Percentiles rank a stretch among this genome's conserved stretches.
These are phyloP conservation scores for Venturia oleaginea DNA, from an alignment of 2,329 filamentous ascomycete genomes.

Conservation along the genomic window DNA sequence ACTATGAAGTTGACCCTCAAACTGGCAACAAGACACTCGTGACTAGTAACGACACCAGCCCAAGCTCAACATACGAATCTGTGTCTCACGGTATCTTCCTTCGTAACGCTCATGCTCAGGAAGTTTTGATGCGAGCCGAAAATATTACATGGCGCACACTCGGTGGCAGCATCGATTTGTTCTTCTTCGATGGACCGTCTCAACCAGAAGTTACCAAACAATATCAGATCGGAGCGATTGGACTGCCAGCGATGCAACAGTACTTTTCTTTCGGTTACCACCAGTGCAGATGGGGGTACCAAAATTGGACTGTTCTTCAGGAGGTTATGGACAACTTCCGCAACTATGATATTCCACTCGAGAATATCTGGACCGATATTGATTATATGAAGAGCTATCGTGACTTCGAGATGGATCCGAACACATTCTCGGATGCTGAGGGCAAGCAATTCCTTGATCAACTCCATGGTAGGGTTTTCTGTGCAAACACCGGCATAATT, in stretches of 20 bases:
- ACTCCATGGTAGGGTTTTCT: conserved; percentile 31
- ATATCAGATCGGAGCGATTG: conserved; percentile 55
- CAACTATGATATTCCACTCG: conserved; percentile 47
- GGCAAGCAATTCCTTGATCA: conserved; percentile 43
- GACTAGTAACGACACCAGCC: conserved; percentile 40
- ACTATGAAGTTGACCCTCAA: conserved; percentile 48
- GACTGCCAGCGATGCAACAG: conserved; percentile 67
- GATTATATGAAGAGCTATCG: conserved; percentile 51
- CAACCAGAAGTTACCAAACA: conserved; percentile 59
- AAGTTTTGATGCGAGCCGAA: conserved; percentile 54
- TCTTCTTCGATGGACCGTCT: conserved; percentile 66
- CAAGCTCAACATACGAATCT: conserved; percentile 28
- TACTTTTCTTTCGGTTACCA: conserved; percentile 78
- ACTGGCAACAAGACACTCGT: conserved; percentile 44
- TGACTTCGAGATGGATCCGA: conserved; percentile 48
- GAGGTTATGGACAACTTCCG: conserved; percentile 46
- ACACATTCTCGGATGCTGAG: conserved; percentile 41
- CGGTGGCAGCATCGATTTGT: conserved; percentile 69
- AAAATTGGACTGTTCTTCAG: conserved; percentile 59
- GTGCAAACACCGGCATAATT: not conserved
- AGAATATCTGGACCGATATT: conserved; percentile 41
- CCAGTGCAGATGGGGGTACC: conserved; percentile 76
- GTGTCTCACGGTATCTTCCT: conserved; percentile 70
- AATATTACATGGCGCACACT: conserved; percentile 65
- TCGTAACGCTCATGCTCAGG: conserved; percentile 68